Conservation (phyloP, 139 green algal species). For the Astrephomene gubernaculifera region DNA sequence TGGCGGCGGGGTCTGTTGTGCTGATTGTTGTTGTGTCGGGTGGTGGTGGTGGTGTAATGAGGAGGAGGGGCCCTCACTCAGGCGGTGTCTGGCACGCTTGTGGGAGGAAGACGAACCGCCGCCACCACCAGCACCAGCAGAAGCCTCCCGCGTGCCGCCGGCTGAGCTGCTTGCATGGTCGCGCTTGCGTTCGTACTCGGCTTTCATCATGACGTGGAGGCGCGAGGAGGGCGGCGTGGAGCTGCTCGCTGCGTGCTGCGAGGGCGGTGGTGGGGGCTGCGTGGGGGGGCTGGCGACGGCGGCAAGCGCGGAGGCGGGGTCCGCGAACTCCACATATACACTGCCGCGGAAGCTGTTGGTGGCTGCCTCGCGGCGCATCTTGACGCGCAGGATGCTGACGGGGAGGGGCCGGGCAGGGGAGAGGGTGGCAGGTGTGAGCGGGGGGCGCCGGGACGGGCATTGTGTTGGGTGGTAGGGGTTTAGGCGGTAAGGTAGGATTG, state of each 20-base stretch:
- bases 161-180: not conserved
- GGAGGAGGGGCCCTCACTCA: not conserved
- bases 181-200: slow-evolving; percentile 7
- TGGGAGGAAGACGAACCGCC: not conserved
- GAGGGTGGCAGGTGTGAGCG: no score
- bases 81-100: slow-evolving; percentile 4
- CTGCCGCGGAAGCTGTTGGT: slow-evolving; percentile 32
- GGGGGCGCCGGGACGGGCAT: no score
- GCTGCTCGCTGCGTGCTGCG: no score
- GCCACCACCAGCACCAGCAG: not conserved
- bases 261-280: not conserved
- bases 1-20: not conserved
- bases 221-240: not conserved
- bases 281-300: slow-evolving; percentile 7
- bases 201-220: slow-evolving; percentile 8
- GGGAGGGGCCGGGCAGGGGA: no score
- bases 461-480: no score
- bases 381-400: slow-evolving; percentile 30
- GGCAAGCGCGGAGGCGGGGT: not conserved
- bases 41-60: not conserved
- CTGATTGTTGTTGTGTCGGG: not conserved
- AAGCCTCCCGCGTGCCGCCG: not conserved
- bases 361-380: slow-evolving; percentile 17
- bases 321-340: slow-evolving; percentile 29
- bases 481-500: no score